phyloP scores from a whole-genome alignment of 805 yeast species.

The Candida gorgasii region DNA sequence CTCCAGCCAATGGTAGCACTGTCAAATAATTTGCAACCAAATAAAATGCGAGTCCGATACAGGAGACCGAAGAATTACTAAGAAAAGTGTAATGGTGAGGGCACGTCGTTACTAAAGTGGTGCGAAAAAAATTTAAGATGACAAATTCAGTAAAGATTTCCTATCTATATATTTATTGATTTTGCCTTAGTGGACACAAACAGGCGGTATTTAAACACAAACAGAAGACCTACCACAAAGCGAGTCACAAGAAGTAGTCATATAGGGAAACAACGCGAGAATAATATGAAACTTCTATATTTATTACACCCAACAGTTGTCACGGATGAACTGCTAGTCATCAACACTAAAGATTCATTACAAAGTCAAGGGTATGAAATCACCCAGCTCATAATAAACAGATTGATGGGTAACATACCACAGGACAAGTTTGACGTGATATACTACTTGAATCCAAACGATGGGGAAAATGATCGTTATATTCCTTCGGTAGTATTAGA shows the following conservation, averaged over 20 bases:
- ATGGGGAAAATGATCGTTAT: slow-evolving; percentile 35
- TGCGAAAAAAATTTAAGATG: slow-evolving; percentile 3
- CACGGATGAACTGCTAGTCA: slow-evolving; percentile 51
- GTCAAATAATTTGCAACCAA: background rate
- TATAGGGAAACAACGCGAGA: background rate
- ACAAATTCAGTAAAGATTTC: too few species aligned
- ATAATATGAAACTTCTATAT: slow-evolving; percentile 24
- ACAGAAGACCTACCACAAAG: background rate
- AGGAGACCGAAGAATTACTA: background rate
- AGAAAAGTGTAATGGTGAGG: background rate
- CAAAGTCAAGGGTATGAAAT: slow-evolving; percentile 19
- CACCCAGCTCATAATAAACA: slow-evolving; percentile 57
- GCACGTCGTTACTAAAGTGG: background rate
- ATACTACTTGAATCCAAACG: slow-evolving; percentile 58
- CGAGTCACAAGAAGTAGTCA: background rate
- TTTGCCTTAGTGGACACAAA: too few species aligned
- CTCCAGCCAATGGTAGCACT: background rate
- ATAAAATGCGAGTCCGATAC: slow-evolving; percentile 2
- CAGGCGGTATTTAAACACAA: background rate
- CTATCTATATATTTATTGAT: too few species aligned
- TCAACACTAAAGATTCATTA: slow-evolving; percentile 35
- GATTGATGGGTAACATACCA: slow-evolving; percentile 52
- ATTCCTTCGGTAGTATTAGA: slow-evolving; percentile 36
- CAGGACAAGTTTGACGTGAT: slow-evolving; percentile 43
- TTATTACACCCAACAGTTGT: slow-evolving; percentile 70